A percentile compares a stretch with the other conserved stretches of the same genome.
phyloP scores from a whole-genome alignment of 1,139 yeast species.

The Hyphopichia pseudoburtonii region DNA sequence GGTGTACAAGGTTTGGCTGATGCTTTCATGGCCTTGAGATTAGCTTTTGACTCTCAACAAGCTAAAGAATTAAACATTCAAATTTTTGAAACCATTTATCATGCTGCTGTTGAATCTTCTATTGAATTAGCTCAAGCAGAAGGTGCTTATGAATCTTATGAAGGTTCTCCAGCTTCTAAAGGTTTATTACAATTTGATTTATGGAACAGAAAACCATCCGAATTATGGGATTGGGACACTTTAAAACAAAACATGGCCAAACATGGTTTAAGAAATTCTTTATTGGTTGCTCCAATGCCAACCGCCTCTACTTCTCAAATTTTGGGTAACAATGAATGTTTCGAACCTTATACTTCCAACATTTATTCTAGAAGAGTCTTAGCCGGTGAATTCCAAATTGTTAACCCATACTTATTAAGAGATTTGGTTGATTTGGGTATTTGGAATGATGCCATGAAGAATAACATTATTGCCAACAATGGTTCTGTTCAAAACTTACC shows the following conservation, averaged over 20 bases:
- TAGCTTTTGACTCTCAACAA: conserved; percentile 58
- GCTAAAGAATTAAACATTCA: conserved; percentile 57
- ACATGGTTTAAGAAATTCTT: conserved; percentile 57
- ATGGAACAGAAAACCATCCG: conserved; percentile 60
- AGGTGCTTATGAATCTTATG: conserved; percentile 49
- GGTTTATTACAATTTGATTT: conserved; percentile 57
- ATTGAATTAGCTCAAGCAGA: conserved; percentile 50
- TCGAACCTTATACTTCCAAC: conserved; percentile 62
- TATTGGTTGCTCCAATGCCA: conserved; percentile 65
- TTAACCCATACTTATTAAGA: conserved; percentile 53
- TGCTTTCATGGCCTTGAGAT: conserved; percentile 53
- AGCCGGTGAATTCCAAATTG: conserved; percentile 63
- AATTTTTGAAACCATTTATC: conserved; percentile 62
- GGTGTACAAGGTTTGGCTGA: conserved; percentile 69
- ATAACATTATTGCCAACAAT: conserved; percentile 49
- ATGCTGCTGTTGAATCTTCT: conserved; percentile 58
- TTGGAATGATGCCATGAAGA: conserved; percentile 56
- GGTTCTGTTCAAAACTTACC: conserved; percentile 57
- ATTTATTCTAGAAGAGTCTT: conserved; percentile 60
- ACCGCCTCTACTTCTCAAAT: conserved; percentile 66
- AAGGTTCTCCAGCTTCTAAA: conserved; percentile 61
- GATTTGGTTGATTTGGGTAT: conserved; percentile 56
- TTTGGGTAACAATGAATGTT: conserved; percentile 61
- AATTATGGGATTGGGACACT: conserved; percentile 57
- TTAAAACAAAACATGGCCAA: conserved; percentile 44